Conservation (phyloP, 148 eudicot genomes). For the Salicornia ramosissima region DNA sequence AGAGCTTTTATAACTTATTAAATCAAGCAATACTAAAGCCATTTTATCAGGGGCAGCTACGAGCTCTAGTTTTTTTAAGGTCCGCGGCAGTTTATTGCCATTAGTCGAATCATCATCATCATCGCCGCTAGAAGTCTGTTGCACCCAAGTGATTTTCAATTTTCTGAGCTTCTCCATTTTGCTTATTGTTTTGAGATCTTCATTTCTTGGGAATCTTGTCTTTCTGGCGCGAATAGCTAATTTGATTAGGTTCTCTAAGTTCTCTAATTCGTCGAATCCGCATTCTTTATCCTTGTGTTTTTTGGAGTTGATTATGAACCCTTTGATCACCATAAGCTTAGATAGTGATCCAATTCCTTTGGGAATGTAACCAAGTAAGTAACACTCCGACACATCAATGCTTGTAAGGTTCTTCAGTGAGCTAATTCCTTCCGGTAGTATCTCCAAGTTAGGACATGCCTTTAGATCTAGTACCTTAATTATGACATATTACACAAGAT, state of each 20-base stretch:
- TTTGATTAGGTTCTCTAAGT: not conserved
- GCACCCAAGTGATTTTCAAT: slow-evolving; percentile 8
- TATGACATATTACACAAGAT: no score
- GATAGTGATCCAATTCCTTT: not conserved
- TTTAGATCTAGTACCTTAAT: not conserved
- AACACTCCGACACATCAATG: slow-evolving; percentile 21
- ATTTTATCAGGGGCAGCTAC: not conserved
- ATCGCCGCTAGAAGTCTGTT: not conserved
- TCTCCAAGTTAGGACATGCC: slow-evolving; percentile 15
- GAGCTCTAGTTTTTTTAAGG: slow-evolving; percentile 13
- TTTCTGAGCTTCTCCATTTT: not conserved
- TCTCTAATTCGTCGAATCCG: not conserved
- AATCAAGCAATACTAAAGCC: not conserved
- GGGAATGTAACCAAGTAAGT: slow-evolving; percentile 16
- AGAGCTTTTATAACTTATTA: not conserved
- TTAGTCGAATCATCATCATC: not conserved
- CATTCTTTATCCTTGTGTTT: not conserved
- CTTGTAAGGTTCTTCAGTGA: not conserved
- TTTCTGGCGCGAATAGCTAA: slow-evolving; percentile 2
- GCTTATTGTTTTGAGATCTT: not conserved
- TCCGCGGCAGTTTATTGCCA: not conserved
- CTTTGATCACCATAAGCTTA: slow-evolving; percentile 12
- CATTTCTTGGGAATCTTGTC: not conserved
- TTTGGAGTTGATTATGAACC: not conserved
- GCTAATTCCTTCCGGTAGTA: not conserved